Evolutionary conservation across 2,329 filamentous ascomycete species (phyloP).

Genomic region (Arachnomyces sp.): DNA sequence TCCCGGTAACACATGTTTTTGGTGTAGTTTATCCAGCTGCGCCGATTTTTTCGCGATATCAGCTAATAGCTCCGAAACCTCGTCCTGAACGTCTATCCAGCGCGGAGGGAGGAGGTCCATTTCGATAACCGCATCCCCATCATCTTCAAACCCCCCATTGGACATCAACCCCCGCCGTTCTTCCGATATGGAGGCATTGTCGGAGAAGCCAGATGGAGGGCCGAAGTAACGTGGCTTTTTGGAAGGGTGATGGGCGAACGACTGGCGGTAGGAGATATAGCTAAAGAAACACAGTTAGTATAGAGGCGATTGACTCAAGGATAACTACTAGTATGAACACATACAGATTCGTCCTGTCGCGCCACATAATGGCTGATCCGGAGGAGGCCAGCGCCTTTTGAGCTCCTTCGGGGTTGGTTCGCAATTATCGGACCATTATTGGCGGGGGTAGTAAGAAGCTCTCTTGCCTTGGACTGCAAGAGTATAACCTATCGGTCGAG

Average conservation of each 20-base stretch:
- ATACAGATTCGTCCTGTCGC: conserved; percentile 97
- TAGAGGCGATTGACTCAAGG: conserved; percentile 4
- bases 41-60: conserved; percentile 76
- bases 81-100: conserved; percentile 92
- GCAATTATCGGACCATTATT: too few species aligned
- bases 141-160: conserved; percentile 59
- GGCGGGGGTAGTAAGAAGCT: too few species aligned
- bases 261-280: conserved; percentile 98
- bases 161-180: conserved; percentile 80
- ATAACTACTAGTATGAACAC: conserved; percentile 23
- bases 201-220: conserved; percentile 37
- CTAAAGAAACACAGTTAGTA: conserved; percentile 40
- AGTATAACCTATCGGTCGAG: too few species aligned
- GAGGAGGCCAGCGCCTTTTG: too few species aligned
- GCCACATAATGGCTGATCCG: conserved; percentile 60
- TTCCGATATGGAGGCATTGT: conserved; percentile 53
- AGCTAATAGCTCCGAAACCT: conserved; percentile 74
- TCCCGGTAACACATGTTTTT: conserved; percentile 91
- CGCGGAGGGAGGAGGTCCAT: conserved; percentile 94
- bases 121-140: conserved; percentile 92
- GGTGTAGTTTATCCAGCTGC: conserved; percentile 82
- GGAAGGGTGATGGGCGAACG: conserved; percentile 86
- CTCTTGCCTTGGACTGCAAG: too few species aligned
- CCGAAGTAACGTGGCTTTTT: conserved; percentile 67
- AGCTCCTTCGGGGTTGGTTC: too few species aligned